These are phyloP conservation scores for Curvularia verruculosa DNA, from an alignment of 2,329 filamentous ascomycete genomes.

Conservation along the genomic window DNA sequence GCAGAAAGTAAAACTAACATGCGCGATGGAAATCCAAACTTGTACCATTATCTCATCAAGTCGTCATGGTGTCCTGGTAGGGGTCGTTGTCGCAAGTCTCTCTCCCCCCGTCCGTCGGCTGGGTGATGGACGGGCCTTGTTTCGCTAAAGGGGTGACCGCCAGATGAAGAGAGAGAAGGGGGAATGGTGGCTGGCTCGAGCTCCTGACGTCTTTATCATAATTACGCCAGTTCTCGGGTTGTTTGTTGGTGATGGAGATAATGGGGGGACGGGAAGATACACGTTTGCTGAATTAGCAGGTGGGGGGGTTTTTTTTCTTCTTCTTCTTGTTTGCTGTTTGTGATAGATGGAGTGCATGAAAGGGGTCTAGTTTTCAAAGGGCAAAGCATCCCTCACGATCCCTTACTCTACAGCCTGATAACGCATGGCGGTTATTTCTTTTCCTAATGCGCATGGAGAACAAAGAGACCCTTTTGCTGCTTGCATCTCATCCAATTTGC, in stretches of 20 bases:
- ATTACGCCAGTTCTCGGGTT: background rate
- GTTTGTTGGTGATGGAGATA: background rate
- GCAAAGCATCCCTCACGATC: background rate
- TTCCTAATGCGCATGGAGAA: background rate
- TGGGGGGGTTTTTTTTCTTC: background rate
- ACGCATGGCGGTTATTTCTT: background rate
- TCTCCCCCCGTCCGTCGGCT: conserved; percentile 6
- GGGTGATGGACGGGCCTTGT: conserved; percentile 4
- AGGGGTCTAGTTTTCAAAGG: background rate
- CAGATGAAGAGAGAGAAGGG: background rate
- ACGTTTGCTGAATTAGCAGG: background rate
- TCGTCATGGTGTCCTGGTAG: background rate
- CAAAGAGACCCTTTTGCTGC: background rate
- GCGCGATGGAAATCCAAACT: no score
- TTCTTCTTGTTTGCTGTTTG: background rate
- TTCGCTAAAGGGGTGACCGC: background rate
- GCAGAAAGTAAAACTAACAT: no score
- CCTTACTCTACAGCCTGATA: background rate
- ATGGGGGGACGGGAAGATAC: background rate
- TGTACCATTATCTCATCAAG: background rate
- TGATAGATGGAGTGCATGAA: background rate
- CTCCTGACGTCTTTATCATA: background rate
- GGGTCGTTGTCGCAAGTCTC: background rate
- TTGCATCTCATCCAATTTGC: background rate
- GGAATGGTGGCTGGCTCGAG: background rate